These are phyloP conservation scores for Quercus agrifolia DNA, from an alignment of 306 rosid species.

Conservation along the genomic window DNA sequence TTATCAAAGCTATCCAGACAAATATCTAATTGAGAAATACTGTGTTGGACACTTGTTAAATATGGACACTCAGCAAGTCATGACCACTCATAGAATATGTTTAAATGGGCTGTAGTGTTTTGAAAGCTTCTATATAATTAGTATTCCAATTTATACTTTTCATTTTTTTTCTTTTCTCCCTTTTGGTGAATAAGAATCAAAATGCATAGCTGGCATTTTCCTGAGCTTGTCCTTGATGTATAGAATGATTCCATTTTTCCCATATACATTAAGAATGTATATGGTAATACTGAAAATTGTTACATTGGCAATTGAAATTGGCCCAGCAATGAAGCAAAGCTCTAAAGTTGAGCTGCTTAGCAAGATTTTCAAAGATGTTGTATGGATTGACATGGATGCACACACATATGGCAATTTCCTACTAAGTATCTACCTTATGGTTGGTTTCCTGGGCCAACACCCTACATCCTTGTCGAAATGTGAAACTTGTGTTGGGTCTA, in stretches of 20 bases:
- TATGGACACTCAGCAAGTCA: neutral
- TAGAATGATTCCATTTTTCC: neutral
- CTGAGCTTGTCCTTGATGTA: neutral
- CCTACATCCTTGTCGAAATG: no score
- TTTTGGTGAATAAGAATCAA: neutral
- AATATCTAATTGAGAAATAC: neutral
- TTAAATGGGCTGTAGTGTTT: neutral
- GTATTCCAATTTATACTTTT: neutral
- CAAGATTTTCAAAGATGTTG: neutral
- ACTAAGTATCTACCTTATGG: neutral
- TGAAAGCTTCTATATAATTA: neutral
- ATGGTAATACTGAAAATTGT: neutral
- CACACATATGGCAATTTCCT: neutral
- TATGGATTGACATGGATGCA: neutral
- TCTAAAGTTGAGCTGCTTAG: constrained; percentile 14
- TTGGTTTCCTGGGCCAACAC: neutral
- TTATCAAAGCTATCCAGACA: constrained; percentile 2
- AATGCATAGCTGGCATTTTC: neutral
- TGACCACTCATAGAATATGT: neutral
- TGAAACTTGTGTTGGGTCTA: no score
- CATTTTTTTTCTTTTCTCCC: constrained; percentile 3
- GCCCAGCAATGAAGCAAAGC: constrained; percentile 8
- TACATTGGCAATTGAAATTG: neutral
- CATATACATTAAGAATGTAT: neutral
- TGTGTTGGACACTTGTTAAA: neutral